Percentiles rank a stretch among this genome's conserved stretches.
Conservation (phyloP, 2,329 filamentous ascomycete species). For the Aspergillus sp. region DNA sequence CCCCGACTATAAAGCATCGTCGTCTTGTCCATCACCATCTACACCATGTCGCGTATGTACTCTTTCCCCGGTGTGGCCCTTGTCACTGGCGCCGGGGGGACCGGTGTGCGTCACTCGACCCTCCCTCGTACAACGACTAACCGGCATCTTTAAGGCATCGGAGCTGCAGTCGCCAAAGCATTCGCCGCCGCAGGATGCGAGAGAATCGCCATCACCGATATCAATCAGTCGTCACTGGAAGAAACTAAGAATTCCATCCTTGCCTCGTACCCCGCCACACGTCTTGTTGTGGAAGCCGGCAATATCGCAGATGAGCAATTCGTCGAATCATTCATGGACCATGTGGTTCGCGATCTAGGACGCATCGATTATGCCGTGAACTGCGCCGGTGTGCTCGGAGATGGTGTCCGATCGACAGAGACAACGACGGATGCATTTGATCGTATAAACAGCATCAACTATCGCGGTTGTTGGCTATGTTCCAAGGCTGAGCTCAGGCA, state of each 20-base stretch:
- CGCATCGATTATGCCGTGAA: slow-evolving; percentile 59
- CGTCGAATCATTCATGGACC: slow-evolving; percentile 34
- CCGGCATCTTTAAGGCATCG: slow-evolving; percentile 48
- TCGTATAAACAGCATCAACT: slow-evolving; percentile 55
- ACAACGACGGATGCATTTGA: slow-evolving; percentile 52
- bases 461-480: slow-evolving; percentile 51
- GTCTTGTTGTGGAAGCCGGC: slow-evolving; percentile 39
- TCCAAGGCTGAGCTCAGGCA: slow-evolving; percentile 45
- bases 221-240: slow-evolving; percentile 43
- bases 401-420: slow-evolving; percentile 36
- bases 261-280: slow-evolving; percentile 31
- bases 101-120: slow-evolving; percentile 32
- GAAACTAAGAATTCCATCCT: slow-evolving; percentile 27
- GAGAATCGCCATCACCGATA: slow-evolving; percentile 55
- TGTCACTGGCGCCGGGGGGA: slow-evolving; percentile 50
- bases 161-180: slow-evolving; percentile 51
- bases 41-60: slow-evolving; percentile 9
- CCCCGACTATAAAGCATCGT: not conserved
- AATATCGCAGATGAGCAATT: slow-evolving; percentile 52
- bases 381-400: slow-evolving; percentile 51
- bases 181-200: slow-evolving; percentile 53
- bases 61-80: slow-evolving; percentile 47
- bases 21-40: not conserved
- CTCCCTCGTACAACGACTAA: not conserved
- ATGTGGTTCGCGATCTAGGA: slow-evolving; percentile 36